Evolutionary conservation across 768 basidiomycete species (phyloP).

Genomic region (Kockovaella imperatae): DNA sequence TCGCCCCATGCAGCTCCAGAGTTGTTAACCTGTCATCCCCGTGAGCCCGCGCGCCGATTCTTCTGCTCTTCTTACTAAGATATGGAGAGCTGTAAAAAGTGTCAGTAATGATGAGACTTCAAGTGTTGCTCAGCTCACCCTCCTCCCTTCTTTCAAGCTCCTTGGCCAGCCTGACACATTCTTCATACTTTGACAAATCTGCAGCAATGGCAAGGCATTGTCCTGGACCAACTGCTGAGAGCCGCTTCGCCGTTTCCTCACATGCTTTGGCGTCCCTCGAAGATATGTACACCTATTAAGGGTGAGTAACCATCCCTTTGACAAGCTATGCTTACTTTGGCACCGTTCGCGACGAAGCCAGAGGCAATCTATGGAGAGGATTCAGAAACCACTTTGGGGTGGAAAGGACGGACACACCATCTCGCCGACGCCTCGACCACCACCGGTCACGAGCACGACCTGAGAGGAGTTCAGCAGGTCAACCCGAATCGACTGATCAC

Average conservation of each 20-base stretch:
- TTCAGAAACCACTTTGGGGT: background rate
- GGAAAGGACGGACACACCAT: conserved; percentile 48
- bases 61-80: conserved; percentile 12
- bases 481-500: conserved; percentile 11
- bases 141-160: conserved; percentile 54
- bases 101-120: background rate
- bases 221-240: conserved; percentile 54
- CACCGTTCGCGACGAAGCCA: conserved; percentile 59
- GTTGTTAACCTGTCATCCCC: conserved; percentile 52
- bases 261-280: conserved; percentile 55
- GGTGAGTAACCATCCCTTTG: background rate
- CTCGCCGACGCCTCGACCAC: conserved; percentile 60
- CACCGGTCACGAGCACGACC: conserved; percentile 59
- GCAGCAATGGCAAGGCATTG: conserved; percentile 53
- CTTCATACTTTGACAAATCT: conserved; percentile 53
- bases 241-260: conserved; percentile 51
- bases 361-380: conserved; percentile 52
- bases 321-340: conserved; percentile 39
- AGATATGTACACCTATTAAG: conserved; percentile 55
- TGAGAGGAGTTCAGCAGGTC: background rate
- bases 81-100: conserved; percentile 46
- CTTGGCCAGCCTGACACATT: conserved; percentile 53
- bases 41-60: background rate
- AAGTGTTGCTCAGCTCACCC: conserved; percentile 23
- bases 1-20: conserved; percentile 50